Evolutionary conservation across 257 asterid species (phyloP).

Genomic region (Handroanthus guayacan): DNA sequence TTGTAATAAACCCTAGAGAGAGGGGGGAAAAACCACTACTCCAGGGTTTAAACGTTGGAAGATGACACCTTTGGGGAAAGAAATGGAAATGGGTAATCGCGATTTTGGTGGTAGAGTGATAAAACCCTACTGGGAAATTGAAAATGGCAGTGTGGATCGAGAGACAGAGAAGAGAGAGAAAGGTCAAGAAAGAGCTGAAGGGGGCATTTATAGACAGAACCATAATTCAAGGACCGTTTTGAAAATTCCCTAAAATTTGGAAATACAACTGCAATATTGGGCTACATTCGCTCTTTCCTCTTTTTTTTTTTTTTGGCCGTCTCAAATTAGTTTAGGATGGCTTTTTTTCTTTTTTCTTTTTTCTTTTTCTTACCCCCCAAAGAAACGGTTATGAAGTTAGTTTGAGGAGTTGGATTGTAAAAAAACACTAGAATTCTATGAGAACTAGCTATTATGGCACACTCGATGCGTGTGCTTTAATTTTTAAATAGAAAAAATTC

Average conservation of each 20-base stretch:
- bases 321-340: too few relatives aligned
- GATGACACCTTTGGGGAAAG: slow-evolving; percentile 44
- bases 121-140: slow-evolving; percentile 48
- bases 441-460: too few relatives aligned
- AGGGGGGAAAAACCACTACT: slow-evolving; percentile 41
- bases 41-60: slow-evolving; percentile 44
- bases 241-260: background rate
- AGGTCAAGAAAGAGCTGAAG: background rate
- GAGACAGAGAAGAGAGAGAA: slow-evolving; percentile 14
- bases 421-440: too few relatives aligned
- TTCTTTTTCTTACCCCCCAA: too few relatives aligned
- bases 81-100: slow-evolving; percentile 35
- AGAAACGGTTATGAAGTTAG: too few relatives aligned
- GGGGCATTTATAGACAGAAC: slow-evolving; percentile 40
- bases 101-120: slow-evolving; percentile 36
- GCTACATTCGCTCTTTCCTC: background rate
- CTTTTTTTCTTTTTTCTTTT: too few relatives aligned
- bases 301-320: too few relatives aligned
- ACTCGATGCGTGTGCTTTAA: too few relatives aligned
- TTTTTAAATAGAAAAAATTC: too few relatives aligned
- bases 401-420: too few relatives aligned
- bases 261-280: background rate
- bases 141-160: slow-evolving; percentile 39
- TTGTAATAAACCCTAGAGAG: slow-evolving; percentile 48
- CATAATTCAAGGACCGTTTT: slow-evolving; percentile 1